These are phyloP conservation scores for Boletus insuetus DNA, from an alignment of 768 basidiomycete species.

Conservation along the genomic window DNA sequence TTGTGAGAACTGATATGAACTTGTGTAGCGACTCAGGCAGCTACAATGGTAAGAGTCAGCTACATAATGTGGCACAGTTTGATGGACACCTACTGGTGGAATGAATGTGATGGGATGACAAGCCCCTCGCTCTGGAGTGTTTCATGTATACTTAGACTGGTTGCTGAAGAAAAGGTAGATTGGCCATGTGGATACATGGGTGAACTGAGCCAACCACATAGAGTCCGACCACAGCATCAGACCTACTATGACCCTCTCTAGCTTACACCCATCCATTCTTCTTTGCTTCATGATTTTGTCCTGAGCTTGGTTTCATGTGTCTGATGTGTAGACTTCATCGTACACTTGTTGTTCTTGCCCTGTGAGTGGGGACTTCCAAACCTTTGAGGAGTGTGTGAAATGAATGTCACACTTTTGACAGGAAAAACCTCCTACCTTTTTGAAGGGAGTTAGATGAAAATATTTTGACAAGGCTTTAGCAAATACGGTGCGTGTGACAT, in stretches of 20 bases:
- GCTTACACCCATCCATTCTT: no score
- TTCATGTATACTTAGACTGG: neutral
- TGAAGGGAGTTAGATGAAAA: conserved; percentile 27
- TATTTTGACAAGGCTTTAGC: neutral
- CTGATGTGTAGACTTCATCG: no score
- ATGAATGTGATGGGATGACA: neutral
- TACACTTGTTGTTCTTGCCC: no score
- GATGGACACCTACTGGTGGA: neutral
- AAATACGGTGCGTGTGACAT: conserved; percentile 9
- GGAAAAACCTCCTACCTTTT: neutral
- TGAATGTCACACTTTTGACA: no score
- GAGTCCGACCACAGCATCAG: neutral
- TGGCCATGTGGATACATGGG: neutral
- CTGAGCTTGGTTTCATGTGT: no score
- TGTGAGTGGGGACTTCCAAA: no score
- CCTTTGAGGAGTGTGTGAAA: no score
- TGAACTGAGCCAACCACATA: neutral
- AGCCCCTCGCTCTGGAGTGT: neutral
- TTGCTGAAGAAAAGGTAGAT: no score
- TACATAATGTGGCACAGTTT: neutral
- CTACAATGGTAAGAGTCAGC: neutral
- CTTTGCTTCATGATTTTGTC: no score
- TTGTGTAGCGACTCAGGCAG: neutral
- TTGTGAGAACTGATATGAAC: neutral
- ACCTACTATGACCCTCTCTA: neutral